These are phyloP conservation scores for Calonectria pseudoreteaudii DNA, from an alignment of 2,329 filamentous ascomycete genomes.

Conservation along the genomic window DNA sequence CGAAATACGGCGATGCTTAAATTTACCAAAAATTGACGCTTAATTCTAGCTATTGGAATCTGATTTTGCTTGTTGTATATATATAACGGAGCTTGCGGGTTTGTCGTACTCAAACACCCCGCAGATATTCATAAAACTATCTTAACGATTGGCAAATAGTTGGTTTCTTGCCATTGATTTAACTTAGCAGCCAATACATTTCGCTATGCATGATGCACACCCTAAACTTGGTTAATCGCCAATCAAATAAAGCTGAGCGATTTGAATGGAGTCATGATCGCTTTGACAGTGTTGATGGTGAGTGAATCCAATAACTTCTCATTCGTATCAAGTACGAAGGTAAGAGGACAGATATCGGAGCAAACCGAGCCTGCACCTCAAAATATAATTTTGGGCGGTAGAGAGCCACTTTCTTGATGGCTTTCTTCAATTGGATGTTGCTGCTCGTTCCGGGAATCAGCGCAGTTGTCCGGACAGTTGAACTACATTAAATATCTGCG, in stretches of 20 bases:
- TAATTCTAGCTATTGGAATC: slow-evolving; percentile 61
- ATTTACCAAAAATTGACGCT: slow-evolving; percentile 55
- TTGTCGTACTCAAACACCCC: slow-evolving; percentile 22
- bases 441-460: slow-evolving; percentile 78
- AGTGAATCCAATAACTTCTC: slow-evolving; percentile 28
- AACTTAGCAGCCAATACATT: slow-evolving; percentile 83
- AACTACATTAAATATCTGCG: slow-evolving; percentile 51
- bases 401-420: slow-evolving; percentile 77
- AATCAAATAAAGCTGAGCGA: slow-evolving; percentile 70
- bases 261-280: slow-evolving; percentile 75
- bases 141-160: slow-evolving; percentile 52
- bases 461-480: slow-evolving; percentile 79
- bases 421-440: slow-evolving; percentile 85
- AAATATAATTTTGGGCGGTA: slow-evolving; percentile 77
- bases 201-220: slow-evolving; percentile 71
- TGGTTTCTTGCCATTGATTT: slow-evolving; percentile 77
- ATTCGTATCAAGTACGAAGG: background rate
- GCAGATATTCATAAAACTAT: background rate
- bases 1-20: slow-evolving; percentile 33
- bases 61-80: slow-evolving; percentile 66
- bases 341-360: slow-evolving; percentile 63
- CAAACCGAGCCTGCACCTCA: slow-evolving; percentile 64
- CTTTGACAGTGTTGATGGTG: slow-evolving; percentile 73
- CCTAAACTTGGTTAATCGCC: background rate
- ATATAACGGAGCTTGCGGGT: slow-evolving; percentile 63